Evolutionary conservation across 352 stramenopile genomes (phyloP), one percentile per base, ranked within the genome.

Genomic region (Phytophthora hibernalis): DNA sequence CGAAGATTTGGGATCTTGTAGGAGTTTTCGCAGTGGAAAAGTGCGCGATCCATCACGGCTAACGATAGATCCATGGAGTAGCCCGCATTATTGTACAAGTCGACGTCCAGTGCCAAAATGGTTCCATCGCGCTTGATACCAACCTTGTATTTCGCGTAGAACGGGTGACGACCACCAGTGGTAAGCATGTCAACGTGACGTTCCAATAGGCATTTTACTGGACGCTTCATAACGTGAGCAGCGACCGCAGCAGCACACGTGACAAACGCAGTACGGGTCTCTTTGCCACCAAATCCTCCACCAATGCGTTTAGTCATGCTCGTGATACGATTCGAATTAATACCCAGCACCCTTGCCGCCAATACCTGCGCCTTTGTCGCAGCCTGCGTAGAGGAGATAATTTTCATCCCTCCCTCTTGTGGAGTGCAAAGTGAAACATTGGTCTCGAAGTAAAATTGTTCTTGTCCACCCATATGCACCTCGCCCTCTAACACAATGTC

Each of bases 401-500:
- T 85, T 35, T 96, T 96, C 67, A 99, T 88, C 15, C 92, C 89
- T 24, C 91, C 91, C 54, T 98, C 92, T 55, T 83, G 72, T 1
- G 92, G 91, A 2, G 79, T 87, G 28, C 76, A 92, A 5, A 97
- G 66, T 5, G 87, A 89, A 10, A 89, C 81, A 48, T 98, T 95
- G 10, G 91, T 97, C 72, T 98, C 94, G 20, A 98, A 91, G 79
- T 99, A 99, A 66, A 99, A 98, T 73, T 99, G 96, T 61, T 98
- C 95, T 62, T 99, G 96, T 7, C 93, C 95, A 20, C 93, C 94
- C 51, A 96, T 90, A 30, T 88, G 79, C 37, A 98, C 88, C 12
- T 94, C 89, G 20, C 96, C 96, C 48, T 97, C 87, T 4, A 97
- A 72, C 18, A 96, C 79, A 30, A 93, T 68, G 38, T 93, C 82